A percentile compares a stretch with the other conserved stretches of the same genome.
Evolutionary conservation across 2,329 filamentous ascomycete species (phyloP).

Genomic region (Pseudogymnoascus sp.): DNA sequence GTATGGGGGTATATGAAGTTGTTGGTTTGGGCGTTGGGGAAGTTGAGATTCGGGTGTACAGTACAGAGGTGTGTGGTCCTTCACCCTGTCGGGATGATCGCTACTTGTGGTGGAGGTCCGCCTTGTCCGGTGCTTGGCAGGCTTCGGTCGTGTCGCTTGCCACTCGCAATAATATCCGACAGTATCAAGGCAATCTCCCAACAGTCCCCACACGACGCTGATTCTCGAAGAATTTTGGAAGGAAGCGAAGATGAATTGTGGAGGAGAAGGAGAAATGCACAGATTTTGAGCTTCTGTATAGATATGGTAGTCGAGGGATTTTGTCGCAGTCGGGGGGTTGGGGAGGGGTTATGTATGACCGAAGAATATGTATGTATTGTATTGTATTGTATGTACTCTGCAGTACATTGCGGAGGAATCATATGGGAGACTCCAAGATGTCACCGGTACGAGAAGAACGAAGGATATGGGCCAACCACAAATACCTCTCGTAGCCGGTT

Average conservation of each 20-base stretch:
- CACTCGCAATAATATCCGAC: conserved; percentile 3
- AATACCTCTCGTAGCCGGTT: not conserved
- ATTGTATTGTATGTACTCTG: not conserved
- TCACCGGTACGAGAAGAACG: not conserved
- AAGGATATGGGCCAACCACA: not conserved
- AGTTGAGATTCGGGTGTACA: conserved; percentile 1
- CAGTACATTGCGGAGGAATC: not conserved
- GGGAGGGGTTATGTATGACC: conserved; percentile 3
- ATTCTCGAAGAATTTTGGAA: not conserved
- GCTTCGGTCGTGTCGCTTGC: not conserved
- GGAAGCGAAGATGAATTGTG: not conserved
- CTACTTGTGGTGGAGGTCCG: not conserved
- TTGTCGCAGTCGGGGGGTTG: not conserved
- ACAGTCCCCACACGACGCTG: not conserved
- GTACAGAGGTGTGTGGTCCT: not conserved
- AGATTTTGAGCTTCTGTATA: not conserved
- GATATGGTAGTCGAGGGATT: not conserved
- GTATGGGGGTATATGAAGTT: not conserved
- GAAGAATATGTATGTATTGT: not conserved
- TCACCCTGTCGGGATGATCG: not conserved
- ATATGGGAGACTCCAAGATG: not conserved
- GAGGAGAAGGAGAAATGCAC: not conserved
- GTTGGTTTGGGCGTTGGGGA: not conserved
- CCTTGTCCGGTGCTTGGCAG: not conserved
- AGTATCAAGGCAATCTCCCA: not conserved